Evolutionary conservation across 1,284 basidiomycete genomes (phyloP).

Genomic region (Ceraceosorus bombacis): DNA sequence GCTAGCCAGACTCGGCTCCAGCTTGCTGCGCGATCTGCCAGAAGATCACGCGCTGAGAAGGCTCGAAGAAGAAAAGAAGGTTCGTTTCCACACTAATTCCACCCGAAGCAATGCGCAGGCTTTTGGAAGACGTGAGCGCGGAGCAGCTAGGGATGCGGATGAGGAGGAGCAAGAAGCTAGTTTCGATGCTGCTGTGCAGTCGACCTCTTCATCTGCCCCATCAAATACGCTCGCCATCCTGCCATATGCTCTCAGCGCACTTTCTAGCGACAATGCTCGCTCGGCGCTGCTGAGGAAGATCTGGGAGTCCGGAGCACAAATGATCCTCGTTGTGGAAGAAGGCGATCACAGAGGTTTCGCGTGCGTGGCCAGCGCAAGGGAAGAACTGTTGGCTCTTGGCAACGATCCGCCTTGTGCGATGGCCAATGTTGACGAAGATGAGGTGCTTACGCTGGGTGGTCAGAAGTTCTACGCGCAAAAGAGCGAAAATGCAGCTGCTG

Average conservation of each 20-base stretch:
- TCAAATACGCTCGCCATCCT: conserved; percentile 63
- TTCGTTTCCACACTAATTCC: not conserved
- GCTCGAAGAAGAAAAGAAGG: conserved; percentile 1
- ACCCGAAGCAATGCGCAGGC: not conserved
- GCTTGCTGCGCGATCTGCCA: conserved; percentile 6
- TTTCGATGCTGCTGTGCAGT: not conserved
- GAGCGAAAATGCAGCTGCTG: conserved; percentile 24
- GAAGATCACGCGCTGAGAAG: conserved; percentile 5
- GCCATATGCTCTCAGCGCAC: conserved; percentile 72
- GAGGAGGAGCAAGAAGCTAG: conserved; percentile 1
- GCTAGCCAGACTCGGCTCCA: conserved; percentile 24
- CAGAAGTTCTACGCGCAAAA: conserved; percentile 13
- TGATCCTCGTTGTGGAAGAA: conserved; percentile 69
- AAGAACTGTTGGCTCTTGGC: conserved; percentile 68
- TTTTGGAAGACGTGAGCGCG: not conserved
- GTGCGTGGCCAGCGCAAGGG: conserved; percentile 71
- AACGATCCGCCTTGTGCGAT: conserved; percentile 59
- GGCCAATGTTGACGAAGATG: not conserved
- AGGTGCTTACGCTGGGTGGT: conserved; percentile 11
- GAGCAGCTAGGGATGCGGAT: not conserved
- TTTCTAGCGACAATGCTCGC: conserved; percentile 60
- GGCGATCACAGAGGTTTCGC: conserved; percentile 70
- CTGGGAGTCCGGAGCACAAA: conserved; percentile 72
- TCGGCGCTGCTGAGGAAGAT: conserved; percentile 69
- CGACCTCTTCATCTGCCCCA: not conserved